Evolutionary conservation across 2,329 filamentous ascomycete species (phyloP).

Genomic region (Aaosphaeria arxii): DNA sequence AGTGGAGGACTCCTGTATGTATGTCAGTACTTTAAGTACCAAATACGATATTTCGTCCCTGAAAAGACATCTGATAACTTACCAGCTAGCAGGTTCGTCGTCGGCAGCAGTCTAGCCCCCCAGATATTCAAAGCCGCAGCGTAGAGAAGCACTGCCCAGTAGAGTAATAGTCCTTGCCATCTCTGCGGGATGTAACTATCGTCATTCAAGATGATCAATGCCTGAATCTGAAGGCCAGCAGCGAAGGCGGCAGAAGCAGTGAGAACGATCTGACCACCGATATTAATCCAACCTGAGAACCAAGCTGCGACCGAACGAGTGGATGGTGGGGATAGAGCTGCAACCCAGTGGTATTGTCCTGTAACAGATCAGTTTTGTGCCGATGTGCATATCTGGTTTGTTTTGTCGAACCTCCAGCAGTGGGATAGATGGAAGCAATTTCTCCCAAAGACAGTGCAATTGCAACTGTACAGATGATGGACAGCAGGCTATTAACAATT

Average conservation of each 20-base stretch:
- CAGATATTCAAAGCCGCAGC: slow-evolving; percentile 42
- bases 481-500: slow-evolving; percentile 35
- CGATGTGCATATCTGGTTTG: slow-evolving; percentile 47
- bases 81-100: slow-evolving; percentile 31
- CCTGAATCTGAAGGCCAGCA: slow-evolving; percentile 44
- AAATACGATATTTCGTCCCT: background rate
- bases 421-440: slow-evolving; percentile 72
- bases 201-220: slow-evolving; percentile 44
- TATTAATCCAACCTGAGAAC: slow-evolving; percentile 43
- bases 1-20: slow-evolving; percentile 11
- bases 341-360: slow-evolving; percentile 50
- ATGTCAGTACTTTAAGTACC: background rate
- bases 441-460: slow-evolving; percentile 68
- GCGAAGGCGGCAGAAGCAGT: slow-evolving; percentile 50
- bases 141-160: slow-evolving; percentile 45
- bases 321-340: slow-evolving; percentile 35
- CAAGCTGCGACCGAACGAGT: slow-evolving; percentile 38
- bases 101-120: slow-evolving; percentile 38
- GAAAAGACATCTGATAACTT: background rate
- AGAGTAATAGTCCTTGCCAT: slow-evolving; percentile 49
- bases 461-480: slow-evolving; percentile 56
- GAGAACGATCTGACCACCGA: slow-evolving; percentile 47
- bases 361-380: background rate
- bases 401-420: slow-evolving; percentile 54
- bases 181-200: slow-evolving; percentile 40